phyloP scores from a whole-genome alignment of 1,284 basidiomycete genomes.

The Irpex sp. region DNA sequence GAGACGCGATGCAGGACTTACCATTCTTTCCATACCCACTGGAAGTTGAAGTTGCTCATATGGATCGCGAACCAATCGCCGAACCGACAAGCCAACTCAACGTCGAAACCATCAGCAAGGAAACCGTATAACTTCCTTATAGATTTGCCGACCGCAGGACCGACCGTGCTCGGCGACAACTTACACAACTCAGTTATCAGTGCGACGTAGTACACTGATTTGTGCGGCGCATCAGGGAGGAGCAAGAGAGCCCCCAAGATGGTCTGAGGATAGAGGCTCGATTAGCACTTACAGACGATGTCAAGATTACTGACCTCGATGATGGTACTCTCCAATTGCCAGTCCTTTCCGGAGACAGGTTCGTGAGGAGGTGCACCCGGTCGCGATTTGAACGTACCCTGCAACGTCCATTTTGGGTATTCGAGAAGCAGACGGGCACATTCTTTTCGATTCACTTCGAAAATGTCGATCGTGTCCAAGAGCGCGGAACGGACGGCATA shows the following conservation, averaged over 20 bases:
- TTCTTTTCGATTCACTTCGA: constrained; percentile 96
- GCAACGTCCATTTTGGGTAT: constrained; percentile 81
- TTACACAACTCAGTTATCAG: constrained; percentile 95
- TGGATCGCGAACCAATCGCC: constrained; percentile 96
- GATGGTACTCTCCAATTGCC: constrained; percentile 77
- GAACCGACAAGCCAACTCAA: constrained; percentile 78
- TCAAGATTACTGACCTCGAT: constrained; percentile 55
- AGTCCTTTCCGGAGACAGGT: constrained; percentile 56
- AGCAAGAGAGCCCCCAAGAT: constrained; percentile 76
- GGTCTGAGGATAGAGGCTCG: constrained; percentile 39
- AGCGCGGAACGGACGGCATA: constrained; percentile 79
- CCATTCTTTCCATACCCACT: constrained; percentile 99
- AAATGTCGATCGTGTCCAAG: constrained; percentile 86
- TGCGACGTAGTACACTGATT: constrained; percentile 83
- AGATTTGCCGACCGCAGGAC: constrained; percentile 94
- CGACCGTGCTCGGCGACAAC: constrained; percentile 85
- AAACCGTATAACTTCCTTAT: constrained; percentile 82
- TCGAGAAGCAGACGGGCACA: constrained; percentile 86
- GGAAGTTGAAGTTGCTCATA: constrained; percentile 97
- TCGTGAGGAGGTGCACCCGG: constrained; percentile 50
- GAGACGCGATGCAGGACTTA: constrained; percentile 30
- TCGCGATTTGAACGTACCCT: constrained; percentile 81
- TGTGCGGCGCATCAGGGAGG: constrained; percentile 76
- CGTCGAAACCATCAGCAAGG: constrained; percentile 81
- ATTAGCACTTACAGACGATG: too few relatives aligned